These are phyloP conservation scores for Ustilago tritici DNA, from an alignment of 1,284 basidiomycete species.

Conservation along the genomic window DNA sequence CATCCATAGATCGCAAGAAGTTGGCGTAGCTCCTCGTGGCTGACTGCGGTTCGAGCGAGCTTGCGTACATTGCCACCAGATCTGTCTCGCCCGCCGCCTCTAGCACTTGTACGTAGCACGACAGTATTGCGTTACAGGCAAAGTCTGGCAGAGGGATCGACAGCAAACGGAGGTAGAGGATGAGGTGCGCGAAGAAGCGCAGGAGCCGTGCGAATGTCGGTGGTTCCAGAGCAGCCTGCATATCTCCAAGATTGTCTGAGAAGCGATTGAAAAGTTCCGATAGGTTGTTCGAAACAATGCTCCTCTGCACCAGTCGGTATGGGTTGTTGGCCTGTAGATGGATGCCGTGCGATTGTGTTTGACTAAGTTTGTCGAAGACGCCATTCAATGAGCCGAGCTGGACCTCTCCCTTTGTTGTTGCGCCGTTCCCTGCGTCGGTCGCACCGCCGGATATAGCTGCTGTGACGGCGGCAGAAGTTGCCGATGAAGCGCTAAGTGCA, in stretches of 20 bases:
- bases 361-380: constrained; percentile 63
- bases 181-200: constrained; percentile 96
- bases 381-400: constrained; percentile 43
- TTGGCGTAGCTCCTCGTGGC: constrained; percentile 91
- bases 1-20: constrained; percentile 83
- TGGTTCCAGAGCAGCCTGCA: constrained; percentile 50
- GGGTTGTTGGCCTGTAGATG: constrained; percentile 77
- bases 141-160: constrained; percentile 73
- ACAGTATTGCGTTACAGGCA: constrained; percentile 81
- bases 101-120: constrained; percentile 88
- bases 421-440: constrained; percentile 7
- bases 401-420: constrained; percentile 9
- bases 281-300: constrained; percentile 83
- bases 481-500: constrained; percentile 27
- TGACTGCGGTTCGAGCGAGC: constrained; percentile 84
- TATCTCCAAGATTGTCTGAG: constrained; percentile 56
- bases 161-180: constrained; percentile 87
- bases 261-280: constrained; percentile 70
- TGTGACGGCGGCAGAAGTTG: constrained; percentile 23
- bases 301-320: constrained; percentile 86
- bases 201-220: constrained; percentile 70
- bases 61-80: constrained; percentile 92
- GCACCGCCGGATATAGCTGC: constrained; percentile 15
- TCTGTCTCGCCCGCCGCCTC: constrained; percentile 79
- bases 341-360: constrained; percentile 55